A percentile compares a stretch with the other conserved stretches of the same genome.
Conservation (phyloP, 2,329 filamentous ascomycete species). For the Pezicula neosporulosa region DNA sequence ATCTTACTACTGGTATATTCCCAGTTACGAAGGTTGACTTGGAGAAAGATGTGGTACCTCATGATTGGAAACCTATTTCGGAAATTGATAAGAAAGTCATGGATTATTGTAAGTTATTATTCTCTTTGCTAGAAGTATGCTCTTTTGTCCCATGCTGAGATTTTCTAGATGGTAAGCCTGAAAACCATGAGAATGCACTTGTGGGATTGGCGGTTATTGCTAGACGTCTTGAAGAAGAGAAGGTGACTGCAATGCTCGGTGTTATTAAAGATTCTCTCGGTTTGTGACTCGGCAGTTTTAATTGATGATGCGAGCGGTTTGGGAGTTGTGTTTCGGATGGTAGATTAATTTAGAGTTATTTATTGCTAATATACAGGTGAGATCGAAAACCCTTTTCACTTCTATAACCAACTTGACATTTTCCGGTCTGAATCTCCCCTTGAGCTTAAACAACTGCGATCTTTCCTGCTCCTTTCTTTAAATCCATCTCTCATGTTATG, state of each 20-base stretch:
- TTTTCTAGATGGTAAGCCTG: conserved; percentile 15
- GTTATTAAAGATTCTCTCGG: conserved; percentile 8
- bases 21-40: conserved; percentile 21
- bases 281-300: too few relatives aligned
- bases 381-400: too few relatives aligned
- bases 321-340: too few relatives aligned
- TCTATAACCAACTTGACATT: too few relatives aligned
- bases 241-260: conserved; percentile 16
- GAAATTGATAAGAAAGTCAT: conserved; percentile 16
- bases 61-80: conserved; percentile 18
- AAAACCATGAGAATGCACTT: conserved; percentile 23
- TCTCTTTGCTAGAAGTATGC: background rate
- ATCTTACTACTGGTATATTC: conserved; percentile 21
- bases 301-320: too few relatives aligned
- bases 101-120: conserved; percentile 14
- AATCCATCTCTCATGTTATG: too few relatives aligned
- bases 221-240: conserved; percentile 22
- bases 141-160: background rate
- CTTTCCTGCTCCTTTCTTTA: too few relatives aligned
- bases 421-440: too few relatives aligned
- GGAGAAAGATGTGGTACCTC: conserved; percentile 16
- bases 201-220: conserved; percentile 20
- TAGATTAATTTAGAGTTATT: too few relatives aligned
- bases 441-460: too few relatives aligned
- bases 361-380: too few relatives aligned